Percentiles rank a stretch among this genome's conserved stretches.
phyloP scores from a whole-genome alignment of 2,329 filamentous ascomycete species.

The Periconia macrospinosa region DNA sequence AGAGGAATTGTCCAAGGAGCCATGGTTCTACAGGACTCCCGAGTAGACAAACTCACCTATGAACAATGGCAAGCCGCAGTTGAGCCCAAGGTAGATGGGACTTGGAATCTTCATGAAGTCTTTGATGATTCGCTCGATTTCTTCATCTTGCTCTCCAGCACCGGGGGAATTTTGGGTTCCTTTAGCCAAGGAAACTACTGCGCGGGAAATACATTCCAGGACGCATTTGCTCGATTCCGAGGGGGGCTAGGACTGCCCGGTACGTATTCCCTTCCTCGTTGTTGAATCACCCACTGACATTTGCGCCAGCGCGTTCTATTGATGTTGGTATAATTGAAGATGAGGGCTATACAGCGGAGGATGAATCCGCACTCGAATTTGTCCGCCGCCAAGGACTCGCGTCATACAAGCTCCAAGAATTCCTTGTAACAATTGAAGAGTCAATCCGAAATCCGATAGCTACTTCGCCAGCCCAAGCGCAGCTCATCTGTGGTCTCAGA shows the following conservation, averaged over 20 bases:
- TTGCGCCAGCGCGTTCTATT: neutral
- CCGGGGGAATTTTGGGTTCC: conserved; percentile 7
- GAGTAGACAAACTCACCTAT: neutral
- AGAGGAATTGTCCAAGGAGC: conserved; percentile 25
- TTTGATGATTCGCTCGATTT: conserved; percentile 3
- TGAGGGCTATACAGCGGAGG: neutral
- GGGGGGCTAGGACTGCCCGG: neutral
- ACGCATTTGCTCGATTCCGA: neutral
- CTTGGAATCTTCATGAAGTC: conserved; percentile 3
- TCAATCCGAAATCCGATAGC: neutral
- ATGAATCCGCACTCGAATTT: neutral
- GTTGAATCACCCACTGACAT: too few species aligned
- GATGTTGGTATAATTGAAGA: neutral
- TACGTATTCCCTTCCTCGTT: neutral
- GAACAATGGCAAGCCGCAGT: neutral
- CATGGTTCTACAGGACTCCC: conserved; percentile 14
- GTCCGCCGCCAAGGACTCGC: neutral
- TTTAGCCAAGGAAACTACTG: conserved; percentile 10
- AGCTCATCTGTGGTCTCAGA: neutral
- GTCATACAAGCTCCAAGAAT: neutral
- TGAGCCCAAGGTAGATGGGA: conserved; percentile 1
- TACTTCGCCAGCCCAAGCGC: neutral
- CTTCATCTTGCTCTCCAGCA: conserved; percentile 11
- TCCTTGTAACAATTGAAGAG: neutral
- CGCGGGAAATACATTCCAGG: conserved; percentile 7